Evolutionary conservation across 2,329 filamentous ascomycete genomes (phyloP).

Genomic region (Plectosphaerella sp.): DNA sequence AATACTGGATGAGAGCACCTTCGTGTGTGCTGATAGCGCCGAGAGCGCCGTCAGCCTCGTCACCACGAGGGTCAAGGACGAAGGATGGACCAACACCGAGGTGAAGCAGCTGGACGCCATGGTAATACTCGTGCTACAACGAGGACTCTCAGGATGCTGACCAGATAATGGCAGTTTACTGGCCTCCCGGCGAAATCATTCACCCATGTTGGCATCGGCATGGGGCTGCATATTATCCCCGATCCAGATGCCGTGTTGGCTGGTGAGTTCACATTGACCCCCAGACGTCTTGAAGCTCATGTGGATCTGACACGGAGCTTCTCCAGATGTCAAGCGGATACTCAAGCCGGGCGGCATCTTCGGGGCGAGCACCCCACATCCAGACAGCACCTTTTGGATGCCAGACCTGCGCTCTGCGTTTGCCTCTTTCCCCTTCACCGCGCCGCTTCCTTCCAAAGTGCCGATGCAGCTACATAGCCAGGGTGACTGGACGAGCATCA

Average conservation of each 20-base stretch:
- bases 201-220: neutral
- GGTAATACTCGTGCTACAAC: neutral
- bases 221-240: conserved; percentile 1
- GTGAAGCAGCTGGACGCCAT: neutral
- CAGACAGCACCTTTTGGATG: conserved; percentile 27
- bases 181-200: neutral
- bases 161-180: neutral
- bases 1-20: neutral
- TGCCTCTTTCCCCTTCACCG: conserved; percentile 30
- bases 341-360: conserved; percentile 34
- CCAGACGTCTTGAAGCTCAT: neutral
- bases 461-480: conserved; percentile 34
- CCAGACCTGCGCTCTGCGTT: conserved; percentile 30
- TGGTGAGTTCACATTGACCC: neutral
- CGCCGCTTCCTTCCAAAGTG: conserved; percentile 26
- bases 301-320: neutral
- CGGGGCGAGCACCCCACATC: conserved; percentile 29
- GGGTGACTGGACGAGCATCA: conserved; percentile 32
- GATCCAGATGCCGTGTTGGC: neutral
- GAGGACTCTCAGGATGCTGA: neutral
- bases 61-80: neutral
- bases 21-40: neutral
- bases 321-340: conserved; percentile 34
- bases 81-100: neutral
- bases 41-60: neutral